phyloP scores from a whole-genome alignment of 192 early-diverging fungal genomes.

The Dimargaris cristalligena region DNA sequence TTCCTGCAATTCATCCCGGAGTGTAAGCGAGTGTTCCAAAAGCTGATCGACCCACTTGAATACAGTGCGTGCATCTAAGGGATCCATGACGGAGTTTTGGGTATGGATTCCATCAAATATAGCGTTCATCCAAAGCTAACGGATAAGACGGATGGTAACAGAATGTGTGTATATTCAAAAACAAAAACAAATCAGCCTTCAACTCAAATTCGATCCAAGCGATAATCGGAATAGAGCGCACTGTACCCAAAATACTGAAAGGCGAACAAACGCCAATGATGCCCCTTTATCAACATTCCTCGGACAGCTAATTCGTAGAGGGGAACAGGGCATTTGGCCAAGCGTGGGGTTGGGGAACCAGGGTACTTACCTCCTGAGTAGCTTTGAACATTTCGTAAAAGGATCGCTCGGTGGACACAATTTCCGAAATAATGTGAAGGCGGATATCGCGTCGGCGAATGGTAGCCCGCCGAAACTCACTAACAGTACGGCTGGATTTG shows the following conservation, averaged over 20 bases:
- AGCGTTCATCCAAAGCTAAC: conserved; percentile 1
- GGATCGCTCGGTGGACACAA: conserved; percentile 3
- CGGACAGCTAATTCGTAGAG: no score
- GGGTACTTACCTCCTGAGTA: background rate
- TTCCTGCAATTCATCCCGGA: conserved; percentile 5
- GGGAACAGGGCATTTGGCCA: no score
- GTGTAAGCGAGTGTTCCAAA: background rate
- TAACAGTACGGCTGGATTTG: conserved; percentile 4
- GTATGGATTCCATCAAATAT: background rate
- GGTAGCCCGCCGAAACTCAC: conserved; percentile 3
- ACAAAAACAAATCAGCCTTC: no score
- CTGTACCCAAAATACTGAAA: no score
- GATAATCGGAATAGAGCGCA: no score
- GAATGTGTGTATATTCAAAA: no score
- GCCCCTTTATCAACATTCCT: no score
- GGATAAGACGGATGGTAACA: no score
- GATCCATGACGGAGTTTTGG: conserved; percentile 1
- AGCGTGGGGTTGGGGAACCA: no score
- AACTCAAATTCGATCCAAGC: no score
- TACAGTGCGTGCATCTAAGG: conserved; percentile 3
- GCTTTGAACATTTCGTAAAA: conserved; percentile 6
- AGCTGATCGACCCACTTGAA: conserved; percentile 6
- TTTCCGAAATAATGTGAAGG: conserved; percentile 4
- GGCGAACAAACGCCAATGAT: no score
- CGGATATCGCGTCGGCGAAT: background rate